A percentile compares a stretch with the other conserved stretches of the same genome.
Evolutionary conservation across 331 rosid genomes (phyloP).

Genomic region (Malus hybrid): DNA sequence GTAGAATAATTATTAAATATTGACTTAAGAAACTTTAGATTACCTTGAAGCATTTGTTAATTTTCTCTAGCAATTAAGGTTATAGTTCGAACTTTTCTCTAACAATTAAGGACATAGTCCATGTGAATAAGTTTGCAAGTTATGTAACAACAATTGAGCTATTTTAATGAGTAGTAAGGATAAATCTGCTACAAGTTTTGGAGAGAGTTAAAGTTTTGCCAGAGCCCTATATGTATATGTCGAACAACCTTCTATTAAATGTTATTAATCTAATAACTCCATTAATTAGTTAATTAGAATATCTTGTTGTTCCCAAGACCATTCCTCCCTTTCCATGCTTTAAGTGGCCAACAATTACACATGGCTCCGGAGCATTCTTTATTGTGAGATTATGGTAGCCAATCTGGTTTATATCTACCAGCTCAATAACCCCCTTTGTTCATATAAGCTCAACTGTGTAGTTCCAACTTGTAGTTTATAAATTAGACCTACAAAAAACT

Average conservation of each 20-base stretch:
- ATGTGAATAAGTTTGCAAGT: background rate
- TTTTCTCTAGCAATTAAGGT: background rate
- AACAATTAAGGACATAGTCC: background rate
- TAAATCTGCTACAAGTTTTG: background rate
- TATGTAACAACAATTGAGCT: background rate
- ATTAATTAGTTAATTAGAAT: background rate
- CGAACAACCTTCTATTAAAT: background rate
- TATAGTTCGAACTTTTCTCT: too few relatives aligned
- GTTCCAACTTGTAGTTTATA: background rate
- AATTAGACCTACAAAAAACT: background rate
- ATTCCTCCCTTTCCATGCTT: background rate
- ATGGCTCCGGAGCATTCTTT: conserved; percentile 3
- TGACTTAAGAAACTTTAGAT: background rate
- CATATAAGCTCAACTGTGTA: background rate
- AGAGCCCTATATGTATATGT: background rate
- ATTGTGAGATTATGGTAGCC: background rate
- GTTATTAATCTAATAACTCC: background rate
- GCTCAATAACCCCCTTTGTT: background rate
- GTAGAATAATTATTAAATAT: background rate
- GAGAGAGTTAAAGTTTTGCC: background rate
- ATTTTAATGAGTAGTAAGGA: background rate
- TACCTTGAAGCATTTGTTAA: background rate
- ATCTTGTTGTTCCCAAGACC: background rate
- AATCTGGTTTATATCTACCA: background rate
- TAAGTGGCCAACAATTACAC: conserved; percentile 32